Evolutionary conservation across 2,329 filamentous ascomycete species (phyloP), one percentile per base, ranked within the genome.

Genomic region (Trichoderma polysporum): DNA sequence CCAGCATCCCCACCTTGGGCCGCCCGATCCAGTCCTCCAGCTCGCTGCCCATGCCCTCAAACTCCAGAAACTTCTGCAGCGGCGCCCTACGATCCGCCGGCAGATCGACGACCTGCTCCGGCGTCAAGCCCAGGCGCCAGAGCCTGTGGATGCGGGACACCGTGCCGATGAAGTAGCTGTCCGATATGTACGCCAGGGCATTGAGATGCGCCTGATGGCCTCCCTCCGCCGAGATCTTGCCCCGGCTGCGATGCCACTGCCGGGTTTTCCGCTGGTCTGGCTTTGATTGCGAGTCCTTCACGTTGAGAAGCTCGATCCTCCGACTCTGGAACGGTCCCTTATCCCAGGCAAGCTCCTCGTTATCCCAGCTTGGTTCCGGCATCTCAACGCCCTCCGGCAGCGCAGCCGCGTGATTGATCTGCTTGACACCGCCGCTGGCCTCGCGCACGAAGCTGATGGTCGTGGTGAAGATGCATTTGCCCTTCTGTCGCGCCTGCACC

Each of bases 141-240:
- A 97, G 84, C 66, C 88, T 85, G 78, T 97, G 94, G 64, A 94
- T 89, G 22, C 92, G 88, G 31, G 90, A 84, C 8, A 97, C 88
- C 2, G 94, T 97, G 45, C 92, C 94, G 77, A 98, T 94, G 79
- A 99, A 98, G 81, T 92, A 95, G 75, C 87, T 91, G 79, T 98
- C 94, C 29, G 90, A 92, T 82, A 98, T 91, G 81, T 98, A 99
- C 27, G 94, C 94, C 69, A 99, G 84, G 9, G 95, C 95, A 41
- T 87, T 90, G 39, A 97, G 83, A 76, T 98, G 94, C 12, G 93
- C 92, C 73, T 91, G 86, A 70, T 90, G 87, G 1, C 93, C 92
- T 22, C 92, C 92, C 3, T 83, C 83, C 1, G 86, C 84, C 49
- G 89, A 91, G 73, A 98, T 95, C 66, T 79, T 83, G 35, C 93